Percentiles rank a stretch among this genome's conserved stretches.
phyloP scores from a whole-genome alignment of 805 yeast genomes.

The Wickerhamiella cacticola region DNA sequence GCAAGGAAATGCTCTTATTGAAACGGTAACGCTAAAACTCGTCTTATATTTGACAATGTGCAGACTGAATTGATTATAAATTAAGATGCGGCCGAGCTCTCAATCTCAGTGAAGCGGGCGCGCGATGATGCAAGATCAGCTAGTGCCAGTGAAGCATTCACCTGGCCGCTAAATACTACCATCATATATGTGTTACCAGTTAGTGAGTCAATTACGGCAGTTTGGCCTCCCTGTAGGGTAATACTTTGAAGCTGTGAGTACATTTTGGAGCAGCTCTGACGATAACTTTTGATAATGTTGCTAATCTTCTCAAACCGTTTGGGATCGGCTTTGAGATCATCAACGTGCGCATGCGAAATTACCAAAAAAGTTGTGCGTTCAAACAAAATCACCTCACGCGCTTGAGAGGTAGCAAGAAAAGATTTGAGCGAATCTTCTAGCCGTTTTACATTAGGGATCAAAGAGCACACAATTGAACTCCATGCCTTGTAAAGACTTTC shows the following conservation, averaged over 20 bases:
- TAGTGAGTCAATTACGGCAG: constrained; percentile 33
- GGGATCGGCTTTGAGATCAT: constrained; percentile 48
- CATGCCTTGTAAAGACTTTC: constrained; percentile 92
- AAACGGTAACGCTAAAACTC: no score
- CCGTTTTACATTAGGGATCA: constrained; percentile 79
- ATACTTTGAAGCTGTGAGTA: constrained; percentile 73
- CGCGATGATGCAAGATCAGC: constrained; percentile 30
- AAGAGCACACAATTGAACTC: constrained; percentile 89
- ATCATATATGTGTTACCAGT: constrained; percentile 35
- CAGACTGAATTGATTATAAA: not conserved
- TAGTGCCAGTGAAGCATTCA: constrained; percentile 17
- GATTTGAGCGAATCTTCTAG: constrained; percentile 65
- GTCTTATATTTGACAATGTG: no score
- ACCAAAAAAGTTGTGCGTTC: constrained; percentile 88
- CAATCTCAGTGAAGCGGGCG: constrained; percentile 32
- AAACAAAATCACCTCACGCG: constrained; percentile 81
- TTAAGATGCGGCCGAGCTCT: constrained; percentile 14
- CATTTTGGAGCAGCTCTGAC: constrained; percentile 79
- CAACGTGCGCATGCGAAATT: constrained; percentile 38
- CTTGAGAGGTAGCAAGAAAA: constrained; percentile 62
- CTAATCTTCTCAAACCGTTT: constrained; percentile 89
- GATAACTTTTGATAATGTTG: constrained; percentile 84
- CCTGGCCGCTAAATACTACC: constrained; percentile 30
- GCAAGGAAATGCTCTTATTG: no score
- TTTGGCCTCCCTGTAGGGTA: constrained; percentile 46